These are phyloP conservation scores for Micractinium conductrix DNA, from an alignment of 139 green algal species.

Conservation along the genomic window DNA sequence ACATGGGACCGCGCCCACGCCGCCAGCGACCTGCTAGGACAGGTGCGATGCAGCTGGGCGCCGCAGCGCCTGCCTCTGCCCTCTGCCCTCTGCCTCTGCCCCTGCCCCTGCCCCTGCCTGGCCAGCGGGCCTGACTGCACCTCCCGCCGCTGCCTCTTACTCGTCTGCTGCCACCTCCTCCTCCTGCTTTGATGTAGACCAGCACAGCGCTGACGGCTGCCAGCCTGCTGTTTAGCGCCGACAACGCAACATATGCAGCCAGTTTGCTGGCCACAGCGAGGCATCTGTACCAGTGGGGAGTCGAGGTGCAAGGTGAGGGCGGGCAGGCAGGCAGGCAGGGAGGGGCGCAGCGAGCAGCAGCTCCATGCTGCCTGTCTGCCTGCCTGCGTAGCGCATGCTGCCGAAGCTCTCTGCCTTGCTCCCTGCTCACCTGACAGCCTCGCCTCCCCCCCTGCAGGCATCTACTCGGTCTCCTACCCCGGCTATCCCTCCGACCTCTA, in stretches of 20 bases:
- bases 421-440: background rate
- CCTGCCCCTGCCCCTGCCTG: no score
- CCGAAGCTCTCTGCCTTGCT: background rate
- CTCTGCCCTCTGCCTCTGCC: no score
- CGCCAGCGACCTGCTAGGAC: no score
- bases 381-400: background rate
- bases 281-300: conserved; percentile 55
- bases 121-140: no score
- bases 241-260: conserved; percentile 40
- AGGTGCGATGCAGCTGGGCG: no score
- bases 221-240: background rate
- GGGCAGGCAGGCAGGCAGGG: background rate
- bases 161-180: no score
- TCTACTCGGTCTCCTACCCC: background rate
- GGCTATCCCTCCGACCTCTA: conserved; percentile 25
- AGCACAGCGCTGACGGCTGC: conserved; percentile 35
- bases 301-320: conserved; percentile 34
- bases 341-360: background rate
- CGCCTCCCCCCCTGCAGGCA: background rate
- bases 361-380: background rate
- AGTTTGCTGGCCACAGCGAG: conserved; percentile 46
- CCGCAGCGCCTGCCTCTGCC: no score
- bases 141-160: no score
- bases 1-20: no score
- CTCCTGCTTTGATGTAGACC: no score